Evolutionary conservation across 2,329 filamentous ascomycete species (phyloP).

Genomic region (Claviceps fusiformis): DNA sequence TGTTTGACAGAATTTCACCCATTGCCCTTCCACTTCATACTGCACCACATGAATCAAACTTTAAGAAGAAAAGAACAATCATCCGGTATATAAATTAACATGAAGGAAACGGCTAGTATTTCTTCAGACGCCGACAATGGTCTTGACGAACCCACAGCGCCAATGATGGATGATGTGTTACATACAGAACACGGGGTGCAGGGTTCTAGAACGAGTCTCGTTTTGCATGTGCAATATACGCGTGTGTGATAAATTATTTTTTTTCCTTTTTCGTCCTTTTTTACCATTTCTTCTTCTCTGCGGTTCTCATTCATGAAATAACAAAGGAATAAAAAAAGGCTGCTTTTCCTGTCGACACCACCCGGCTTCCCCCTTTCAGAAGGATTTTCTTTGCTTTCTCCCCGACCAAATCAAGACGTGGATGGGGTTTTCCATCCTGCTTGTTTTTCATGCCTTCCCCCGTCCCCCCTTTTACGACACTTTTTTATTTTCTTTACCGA

Average conservation of each 20-base stretch:
- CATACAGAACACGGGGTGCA: conserved; percentile 20
- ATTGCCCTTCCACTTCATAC: no score
- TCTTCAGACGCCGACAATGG: conserved; percentile 14
- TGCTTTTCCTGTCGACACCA: no score
- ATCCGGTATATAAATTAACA: conserved; percentile 6
- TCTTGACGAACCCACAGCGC: conserved; percentile 24
- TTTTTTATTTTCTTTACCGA: neutral
- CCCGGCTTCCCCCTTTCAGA: no score
- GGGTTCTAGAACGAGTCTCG: conserved; percentile 8
- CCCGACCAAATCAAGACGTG: no score
- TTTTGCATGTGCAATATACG: conserved; percentile 5
- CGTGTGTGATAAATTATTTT: neutral
- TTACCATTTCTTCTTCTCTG: neutral
- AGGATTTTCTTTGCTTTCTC: no score
- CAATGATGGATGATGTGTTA: conserved; percentile 17
- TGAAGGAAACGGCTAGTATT: neutral
- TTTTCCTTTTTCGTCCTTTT: neutral
- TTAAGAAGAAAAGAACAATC: no score
- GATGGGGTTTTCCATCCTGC: neutral
- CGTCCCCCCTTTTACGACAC: neutral
- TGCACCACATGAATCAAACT: no score
- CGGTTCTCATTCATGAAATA: neutral
- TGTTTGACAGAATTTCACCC: no score
- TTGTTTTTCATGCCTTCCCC: neutral
- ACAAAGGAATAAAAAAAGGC: no score